Percentiles rank a stretch among this genome's conserved stretches.
Conservation (phyloP, 495 filamentous ascomycete genomes). For the Elasticomyces elasticus region DNA sequence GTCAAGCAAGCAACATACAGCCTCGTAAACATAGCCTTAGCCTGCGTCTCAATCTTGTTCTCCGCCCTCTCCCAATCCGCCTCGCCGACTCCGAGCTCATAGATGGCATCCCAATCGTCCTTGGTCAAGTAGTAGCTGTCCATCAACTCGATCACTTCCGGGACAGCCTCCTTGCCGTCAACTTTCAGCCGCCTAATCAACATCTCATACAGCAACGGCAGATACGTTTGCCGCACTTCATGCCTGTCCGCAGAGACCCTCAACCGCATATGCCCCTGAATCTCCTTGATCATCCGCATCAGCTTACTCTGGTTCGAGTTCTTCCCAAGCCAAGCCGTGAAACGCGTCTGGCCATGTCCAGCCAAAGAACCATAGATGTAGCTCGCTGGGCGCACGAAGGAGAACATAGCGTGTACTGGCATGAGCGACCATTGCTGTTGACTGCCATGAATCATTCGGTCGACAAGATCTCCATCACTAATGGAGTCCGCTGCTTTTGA, state of each 20-base stretch:
- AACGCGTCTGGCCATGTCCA: constrained; percentile 44
- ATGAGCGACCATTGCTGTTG: constrained; percentile 98
- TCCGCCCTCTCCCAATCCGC: constrained; percentile 52
- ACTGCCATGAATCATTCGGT: constrained; percentile 94
- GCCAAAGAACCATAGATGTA: constrained; percentile 69
- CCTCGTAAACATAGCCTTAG: constrained; percentile 82
- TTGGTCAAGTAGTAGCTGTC: constrained; percentile 94
- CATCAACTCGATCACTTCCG: constrained; percentile 68
- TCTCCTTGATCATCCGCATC: constrained; percentile 76
- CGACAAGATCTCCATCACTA: constrained; percentile 92
- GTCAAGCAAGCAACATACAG: constrained; percentile 40
- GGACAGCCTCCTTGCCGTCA: constrained; percentile 33
- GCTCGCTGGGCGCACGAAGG: constrained; percentile 85
- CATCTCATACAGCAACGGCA: constrained; percentile 78
- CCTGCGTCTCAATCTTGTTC: constrained; percentile 70
- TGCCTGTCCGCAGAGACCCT: constrained; percentile 83
- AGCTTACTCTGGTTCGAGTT: constrained; percentile 86
- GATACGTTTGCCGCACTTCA: constrained; percentile 87
- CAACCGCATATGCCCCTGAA: constrained; percentile 94
- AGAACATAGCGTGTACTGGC: constrained; percentile 95
- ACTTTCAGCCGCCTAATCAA: constrained; percentile 50
- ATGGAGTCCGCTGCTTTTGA: constrained; percentile 89
- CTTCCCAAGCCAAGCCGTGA: constrained; percentile 87
- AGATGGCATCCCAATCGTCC: constrained; percentile 86
- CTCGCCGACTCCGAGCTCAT: constrained; percentile 82